Base-by-base conservation (phyloP, 1,284 basidiomycete species). In the Ceratobasidium sp. region DNA sequence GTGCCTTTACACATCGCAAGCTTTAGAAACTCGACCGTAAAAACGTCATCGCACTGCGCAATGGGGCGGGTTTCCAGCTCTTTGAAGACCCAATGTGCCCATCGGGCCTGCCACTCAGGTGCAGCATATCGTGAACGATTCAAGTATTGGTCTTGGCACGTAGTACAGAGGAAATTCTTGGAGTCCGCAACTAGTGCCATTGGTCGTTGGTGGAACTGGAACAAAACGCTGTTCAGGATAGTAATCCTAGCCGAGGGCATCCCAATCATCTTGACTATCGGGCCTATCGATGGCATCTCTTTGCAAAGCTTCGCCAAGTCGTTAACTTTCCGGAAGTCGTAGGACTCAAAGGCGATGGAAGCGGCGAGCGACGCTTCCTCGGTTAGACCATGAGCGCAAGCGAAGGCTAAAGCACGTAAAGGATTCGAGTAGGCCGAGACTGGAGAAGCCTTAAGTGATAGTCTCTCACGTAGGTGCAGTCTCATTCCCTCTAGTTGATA, bases 401-500 rank as follows among this genome's bases (percentile, higher is more conserved):
- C 51, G 10, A 68, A 23, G 3, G 66, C 66, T 28, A 33, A 18
- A 12, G 68, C 68, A 10, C 53, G 51, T 12, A 70, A 26, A 4
- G 68, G 68, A 58, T 70, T 15, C 9, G 53, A n/a, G 15, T 26
- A 55, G 13, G n/a, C 40, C 20, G 68, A 70, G 2, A 70, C 68
- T 15, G 53, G 26, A 2, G 68, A 70, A 2, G 6, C 20, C 20
- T 40, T 70, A 3, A 70, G 28, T 10, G 33, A 40, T 1, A 70
- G 28, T 15, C 58, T 15, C n/a, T 70, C 39, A 2, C 68, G 68
- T 12, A 70, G 33, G 10, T 20, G 33, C 1, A 18, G 5, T 15
- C 58, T 70, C 68, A 70, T 70, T 4, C 53, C 53, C 18, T 53
- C 28, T 12, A 70, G 68, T n/a, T 70, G 68, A 26, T 70, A 70